These are phyloP conservation scores for Chernovozyma aurita DNA, from an alignment of 1,139 yeast species.

Conservation along the genomic window DNA sequence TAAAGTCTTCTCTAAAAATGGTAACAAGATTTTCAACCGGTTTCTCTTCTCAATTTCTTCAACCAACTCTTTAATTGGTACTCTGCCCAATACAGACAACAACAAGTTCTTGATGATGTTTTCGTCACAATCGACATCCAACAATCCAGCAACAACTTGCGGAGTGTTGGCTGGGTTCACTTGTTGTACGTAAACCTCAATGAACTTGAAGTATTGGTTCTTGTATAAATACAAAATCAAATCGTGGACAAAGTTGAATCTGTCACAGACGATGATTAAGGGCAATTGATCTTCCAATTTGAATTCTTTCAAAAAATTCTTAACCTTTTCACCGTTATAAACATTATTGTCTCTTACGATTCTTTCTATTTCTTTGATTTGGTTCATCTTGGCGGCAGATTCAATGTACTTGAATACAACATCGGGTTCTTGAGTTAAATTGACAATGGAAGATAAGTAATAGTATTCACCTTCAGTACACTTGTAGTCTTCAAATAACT, in stretches of 20 bases:
- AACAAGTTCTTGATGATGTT: conserved; percentile 75
- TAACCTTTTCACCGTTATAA: conserved; percentile 95
- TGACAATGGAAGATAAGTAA: conserved; percentile 89
- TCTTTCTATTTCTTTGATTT: conserved; percentile 91
- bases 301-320: conserved; percentile 92
- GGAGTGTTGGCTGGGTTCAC: conserved; percentile 95
- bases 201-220: conserved; percentile 90
- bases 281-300: conserved; percentile 94
- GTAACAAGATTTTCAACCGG: conserved; percentile 83
- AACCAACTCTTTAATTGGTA: conserved; percentile 85
- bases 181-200: conserved; percentile 95
- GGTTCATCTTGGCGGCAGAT: conserved; percentile 88
- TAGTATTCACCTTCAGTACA: conserved; percentile 92
- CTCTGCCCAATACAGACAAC: conserved; percentile 87
- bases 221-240: conserved; percentile 89
- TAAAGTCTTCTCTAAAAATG: conserved; percentile 87
- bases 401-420: conserved; percentile 95
- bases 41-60: conserved; percentile 95
- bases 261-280: conserved; percentile 91
- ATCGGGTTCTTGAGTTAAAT: conserved; percentile 88
- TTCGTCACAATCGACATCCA: conserved; percentile 98
- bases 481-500: conserved; percentile 89
- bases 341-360: conserved; percentile 91
- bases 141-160: conserved; percentile 90
- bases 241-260: conserved; percentile 89